Evolutionary conservation across 805 yeast species (phyloP), one percentile per base, ranked within the genome.

Genomic region (Tetrapisispora taiwanensis): DNA sequence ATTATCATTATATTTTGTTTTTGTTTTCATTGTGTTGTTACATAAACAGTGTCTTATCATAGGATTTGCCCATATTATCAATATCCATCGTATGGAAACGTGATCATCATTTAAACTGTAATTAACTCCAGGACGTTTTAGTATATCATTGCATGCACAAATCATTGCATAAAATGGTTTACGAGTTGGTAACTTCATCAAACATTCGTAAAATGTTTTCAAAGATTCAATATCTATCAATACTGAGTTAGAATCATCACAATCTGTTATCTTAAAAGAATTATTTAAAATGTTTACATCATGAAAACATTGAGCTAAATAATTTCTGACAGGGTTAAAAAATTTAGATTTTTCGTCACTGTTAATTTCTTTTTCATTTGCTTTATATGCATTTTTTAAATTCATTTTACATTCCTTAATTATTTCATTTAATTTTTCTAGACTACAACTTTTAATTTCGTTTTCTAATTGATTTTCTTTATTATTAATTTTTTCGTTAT

Each of bases 1-100:
- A 36, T n/a, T 10, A 18, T 28, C 32, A 37, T 15, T 14, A 17
- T 7, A 8, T 62, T 37, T 70, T 22, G 37, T 13, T 30, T 39
- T 27, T 18, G 36, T 60, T 4, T 36, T 43, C 3, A 33, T 20
- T 13, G 30, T 37, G 26, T 37, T 37, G 27, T 13, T 27, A 28
- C 22, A 28, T 15, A 78, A 62, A 9, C 81, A 72, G 19, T 70
- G 65, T 7, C 72, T 63, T 7, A 84, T 60, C 5, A 74, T 68
- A 0, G 95, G 95, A 27, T 81, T 75, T 46, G 84, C 89, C 42
- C 82, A 60, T 12, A 85, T 62, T 3, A 85, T 75, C 15, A 85
- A 61, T 1, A 85, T 52, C 81, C 86, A 84, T 36, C 67, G 58
- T 26, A 79, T 58, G 18, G 74, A 68, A 1, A 36, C 36, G 0